A percentile compares a stretch with the other conserved stretches of the same genome.
These are phyloP conservation scores for Quambalaria eucalypti DNA, from an alignment of 1,284 basidiomycete species.

Conservation along the genomic window DNA sequence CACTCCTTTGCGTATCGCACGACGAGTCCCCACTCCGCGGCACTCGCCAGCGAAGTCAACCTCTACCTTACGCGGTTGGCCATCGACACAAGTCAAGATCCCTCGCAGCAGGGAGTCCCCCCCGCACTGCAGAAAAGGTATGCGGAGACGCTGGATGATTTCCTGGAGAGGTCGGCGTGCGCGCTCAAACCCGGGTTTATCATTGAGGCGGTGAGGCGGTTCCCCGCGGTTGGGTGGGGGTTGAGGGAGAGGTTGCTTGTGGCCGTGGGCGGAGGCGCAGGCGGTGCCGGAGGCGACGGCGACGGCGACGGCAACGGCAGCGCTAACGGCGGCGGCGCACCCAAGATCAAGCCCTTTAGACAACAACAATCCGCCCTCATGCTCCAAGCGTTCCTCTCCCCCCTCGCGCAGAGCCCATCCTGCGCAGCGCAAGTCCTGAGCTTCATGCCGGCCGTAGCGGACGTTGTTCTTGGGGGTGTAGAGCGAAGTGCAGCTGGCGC, in stretches of 20 bases:
- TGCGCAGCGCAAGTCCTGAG: neutral
- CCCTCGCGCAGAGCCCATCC: constrained; percentile 46
- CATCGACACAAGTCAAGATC: constrained; percentile 47
- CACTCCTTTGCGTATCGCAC: constrained; percentile 67
- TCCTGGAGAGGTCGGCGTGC: constrained; percentile 70
- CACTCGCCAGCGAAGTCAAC: constrained; percentile 60
- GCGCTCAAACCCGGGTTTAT: constrained; percentile 67
- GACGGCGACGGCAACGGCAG: constrained; percentile 57
- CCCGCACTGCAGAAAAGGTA: constrained; percentile 53
- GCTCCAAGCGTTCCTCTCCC: constrained; percentile 60
- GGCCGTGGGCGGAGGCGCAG: no score
- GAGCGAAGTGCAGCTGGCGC: neutral
- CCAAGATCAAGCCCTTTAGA: constrained; percentile 23
- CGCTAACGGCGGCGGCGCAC: constrained; percentile 47
- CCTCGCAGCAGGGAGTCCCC: constrained; percentile 18
- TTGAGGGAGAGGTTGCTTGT: no score
- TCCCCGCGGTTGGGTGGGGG: constrained; percentile 61
- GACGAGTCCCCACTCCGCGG: constrained; percentile 57
- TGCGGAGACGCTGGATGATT: constrained; percentile 64
- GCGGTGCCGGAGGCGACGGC: no score
- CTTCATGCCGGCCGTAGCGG: constrained; percentile 24
- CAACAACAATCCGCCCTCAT: constrained; percentile 62
- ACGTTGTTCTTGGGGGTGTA: neutral
- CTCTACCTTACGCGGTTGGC: constrained; percentile 64
- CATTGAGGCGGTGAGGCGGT: constrained; percentile 65